Evolutionary conservation across 2,329 filamentous ascomycete genomes (phyloP).

Genomic region (Aspergillus sp.): DNA sequence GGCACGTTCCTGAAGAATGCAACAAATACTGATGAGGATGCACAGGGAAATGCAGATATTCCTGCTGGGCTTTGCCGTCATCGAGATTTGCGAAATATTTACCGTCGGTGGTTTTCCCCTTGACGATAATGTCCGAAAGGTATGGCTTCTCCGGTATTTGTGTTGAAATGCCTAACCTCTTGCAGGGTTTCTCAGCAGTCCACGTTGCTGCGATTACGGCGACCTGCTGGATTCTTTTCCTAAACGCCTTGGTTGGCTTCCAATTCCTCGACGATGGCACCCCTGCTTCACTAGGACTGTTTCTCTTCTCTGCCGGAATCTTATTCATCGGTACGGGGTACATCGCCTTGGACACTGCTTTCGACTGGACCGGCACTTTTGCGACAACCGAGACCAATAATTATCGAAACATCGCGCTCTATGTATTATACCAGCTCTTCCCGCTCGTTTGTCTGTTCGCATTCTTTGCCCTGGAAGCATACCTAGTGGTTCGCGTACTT

Average conservation of each 20-base stretch:
- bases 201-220: conserved; percentile 89
- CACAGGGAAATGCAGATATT: conserved; percentile 94
- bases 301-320: conserved; percentile 66
- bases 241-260: conserved; percentile 90
- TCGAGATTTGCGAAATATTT: conserved; percentile 95
- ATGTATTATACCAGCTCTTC: conserved; percentile 88
- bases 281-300: conserved; percentile 73
- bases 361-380: conserved; percentile 80
- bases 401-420: conserved; percentile 79
- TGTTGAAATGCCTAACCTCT: conserved; percentile 8
- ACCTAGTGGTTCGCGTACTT: conserved; percentile 81
- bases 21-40: conserved; percentile 15
- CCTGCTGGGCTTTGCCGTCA: conserved; percentile 78
- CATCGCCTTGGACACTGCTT: conserved; percentile 91
- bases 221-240: conserved; percentile 83
- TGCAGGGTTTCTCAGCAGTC: conserved; percentile 79
- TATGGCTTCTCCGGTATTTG: conserved; percentile 50
- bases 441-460: conserved; percentile 86
- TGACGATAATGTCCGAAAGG: conserved; percentile 61
- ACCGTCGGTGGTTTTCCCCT: conserved; percentile 88
- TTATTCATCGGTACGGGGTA: conserved; percentile 91
- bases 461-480: conserved; percentile 79
- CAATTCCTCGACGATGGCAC: conserved; percentile 95
- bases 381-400: conserved; percentile 54
- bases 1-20: background rate